A percentile compares a stretch with the other conserved stretches of the same genome.
Evolutionary conservation across 2,329 filamentous ascomycete genomes (phyloP).

Genomic region (Tolypocladium inflatum): DNA sequence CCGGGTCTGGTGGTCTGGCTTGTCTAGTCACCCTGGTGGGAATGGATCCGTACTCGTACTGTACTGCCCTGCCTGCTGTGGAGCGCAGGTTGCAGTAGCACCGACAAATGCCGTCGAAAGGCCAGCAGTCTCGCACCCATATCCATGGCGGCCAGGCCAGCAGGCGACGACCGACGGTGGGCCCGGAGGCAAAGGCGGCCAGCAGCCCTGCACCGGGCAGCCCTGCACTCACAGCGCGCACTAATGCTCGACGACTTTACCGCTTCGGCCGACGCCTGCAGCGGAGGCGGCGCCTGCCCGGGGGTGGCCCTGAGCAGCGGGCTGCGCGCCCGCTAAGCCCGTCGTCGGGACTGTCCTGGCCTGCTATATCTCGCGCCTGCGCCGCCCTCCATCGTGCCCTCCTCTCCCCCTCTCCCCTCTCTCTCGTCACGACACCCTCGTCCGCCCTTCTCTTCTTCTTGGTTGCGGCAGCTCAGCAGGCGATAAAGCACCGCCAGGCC

Average conservation of each 20-base stretch:
- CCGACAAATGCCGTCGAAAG: background rate
- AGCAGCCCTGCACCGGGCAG: background rate
- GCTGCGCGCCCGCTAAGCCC: background rate
- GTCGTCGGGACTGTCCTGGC: background rate
- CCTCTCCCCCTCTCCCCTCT: constrained; percentile 34
- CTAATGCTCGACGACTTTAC: background rate
- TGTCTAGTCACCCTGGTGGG: background rate
- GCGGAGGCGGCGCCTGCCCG: background rate
- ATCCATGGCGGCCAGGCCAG: background rate
- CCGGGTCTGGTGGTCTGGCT: background rate
- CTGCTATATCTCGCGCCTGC: constrained; percentile 4
- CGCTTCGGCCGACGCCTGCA: background rate
- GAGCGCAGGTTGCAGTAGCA: constrained; percentile 3
- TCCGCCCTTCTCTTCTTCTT: constrained; percentile 48
- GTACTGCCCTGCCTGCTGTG: background rate
- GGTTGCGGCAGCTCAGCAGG: constrained; percentile 50
- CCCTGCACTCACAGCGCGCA: too few species aligned
- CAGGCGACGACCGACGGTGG: background rate
- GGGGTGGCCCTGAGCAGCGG: background rate
- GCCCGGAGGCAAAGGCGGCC: background rate
- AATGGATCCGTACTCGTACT: too few species aligned
- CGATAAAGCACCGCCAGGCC: constrained; percentile 23
- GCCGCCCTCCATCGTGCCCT: constrained; percentile 29
- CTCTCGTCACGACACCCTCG: constrained; percentile 47
- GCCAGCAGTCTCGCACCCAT: background rate